phyloP scores from a whole-genome alignment of 805 yeast genomes.

The Lipomyces spencermartinsiae region DNA sequence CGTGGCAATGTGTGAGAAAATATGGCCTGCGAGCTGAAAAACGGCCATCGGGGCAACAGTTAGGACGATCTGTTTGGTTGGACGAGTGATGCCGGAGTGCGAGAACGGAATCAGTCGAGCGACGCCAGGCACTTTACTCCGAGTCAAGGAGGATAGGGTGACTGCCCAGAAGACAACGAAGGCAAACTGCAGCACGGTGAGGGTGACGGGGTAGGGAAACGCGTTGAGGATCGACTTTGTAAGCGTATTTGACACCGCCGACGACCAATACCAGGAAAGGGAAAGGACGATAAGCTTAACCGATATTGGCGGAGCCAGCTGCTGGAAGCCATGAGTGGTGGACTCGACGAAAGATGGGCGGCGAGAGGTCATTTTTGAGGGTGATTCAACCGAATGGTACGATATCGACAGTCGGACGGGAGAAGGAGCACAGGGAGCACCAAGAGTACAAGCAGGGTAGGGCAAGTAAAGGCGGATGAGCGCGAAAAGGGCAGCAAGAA shows the following conservation, averaged over 20 bases:
- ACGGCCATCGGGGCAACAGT: constrained; percentile 93
- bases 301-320: constrained; percentile 52
- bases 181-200: constrained; percentile 85
- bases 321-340: constrained; percentile 45
- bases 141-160: constrained; percentile 27
- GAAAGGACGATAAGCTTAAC: constrained; percentile 64
- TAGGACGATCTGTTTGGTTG: constrained; percentile 57
- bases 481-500: neutral
- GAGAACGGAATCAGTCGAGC: constrained; percentile 44
- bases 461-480: neutral
- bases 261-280: constrained; percentile 75
- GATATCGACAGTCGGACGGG: neutral
- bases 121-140: constrained; percentile 46
- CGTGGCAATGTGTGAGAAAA: constrained; percentile 91
- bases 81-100: constrained; percentile 46
- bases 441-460: neutral
- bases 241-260: constrained; percentile 81
- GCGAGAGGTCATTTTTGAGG: neutral
- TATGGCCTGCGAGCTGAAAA: constrained; percentile 91
- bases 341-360: neutral
- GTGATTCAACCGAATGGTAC: neutral
- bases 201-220: constrained; percentile 82
- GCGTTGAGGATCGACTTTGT: constrained; percentile 75
- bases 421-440: neutral
- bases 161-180: constrained; percentile 64